phyloP scores from a whole-genome alignment of 2,329 filamentous ascomycete species.

The Pseudofabraea citricarpa region DNA sequence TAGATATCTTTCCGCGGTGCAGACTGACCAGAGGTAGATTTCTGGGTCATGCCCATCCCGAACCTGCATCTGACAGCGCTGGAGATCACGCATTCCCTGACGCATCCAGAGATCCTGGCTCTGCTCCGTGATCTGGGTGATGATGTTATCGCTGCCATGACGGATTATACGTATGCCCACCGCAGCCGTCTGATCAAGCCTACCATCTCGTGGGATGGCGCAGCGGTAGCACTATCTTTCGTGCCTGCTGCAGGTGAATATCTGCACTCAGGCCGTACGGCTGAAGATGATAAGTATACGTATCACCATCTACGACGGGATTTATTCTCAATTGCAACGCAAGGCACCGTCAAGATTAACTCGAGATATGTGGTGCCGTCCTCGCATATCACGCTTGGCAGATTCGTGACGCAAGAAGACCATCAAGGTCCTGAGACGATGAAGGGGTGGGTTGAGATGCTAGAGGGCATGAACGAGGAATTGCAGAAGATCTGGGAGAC shows the following conservation, averaged over 20 bases:
- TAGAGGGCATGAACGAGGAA: slow-evolving; percentile 76
- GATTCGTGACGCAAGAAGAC: slow-evolving; percentile 69
- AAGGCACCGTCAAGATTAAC: slow-evolving; percentile 62
- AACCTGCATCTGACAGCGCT: slow-evolving; percentile 81
- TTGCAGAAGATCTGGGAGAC: slow-evolving; percentile 67
- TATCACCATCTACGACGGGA: slow-evolving; percentile 90
- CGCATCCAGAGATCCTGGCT: slow-evolving; percentile 59
- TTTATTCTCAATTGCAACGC: slow-evolving; percentile 57
- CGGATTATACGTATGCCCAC: slow-evolving; percentile 61
- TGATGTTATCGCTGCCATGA: slow-evolving; percentile 49
- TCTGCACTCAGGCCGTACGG: slow-evolving; percentile 22
- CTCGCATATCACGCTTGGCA: slow-evolving; percentile 81
- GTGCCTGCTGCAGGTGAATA: slow-evolving; percentile 69
- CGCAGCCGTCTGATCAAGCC: slow-evolving; percentile 77
- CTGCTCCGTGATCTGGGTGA: slow-evolving; percentile 55
- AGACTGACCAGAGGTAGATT: slow-evolving; percentile 40
- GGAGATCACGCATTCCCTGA: slow-evolving; percentile 78
- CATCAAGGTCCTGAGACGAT: slow-evolving; percentile 48
- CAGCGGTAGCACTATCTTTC: slow-evolving; percentile 83
- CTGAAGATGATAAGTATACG: slow-evolving; percentile 63
- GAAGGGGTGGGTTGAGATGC: slow-evolving; percentile 57
- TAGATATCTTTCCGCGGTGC: no score
- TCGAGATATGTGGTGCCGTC: slow-evolving; percentile 85
- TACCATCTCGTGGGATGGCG: slow-evolving; percentile 75
- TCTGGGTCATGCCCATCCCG: slow-evolving; percentile 82